Evolutionary conservation across 2,329 filamentous ascomycete species (phyloP).

Genomic region (Cladobotryum mycophilum): DNA sequence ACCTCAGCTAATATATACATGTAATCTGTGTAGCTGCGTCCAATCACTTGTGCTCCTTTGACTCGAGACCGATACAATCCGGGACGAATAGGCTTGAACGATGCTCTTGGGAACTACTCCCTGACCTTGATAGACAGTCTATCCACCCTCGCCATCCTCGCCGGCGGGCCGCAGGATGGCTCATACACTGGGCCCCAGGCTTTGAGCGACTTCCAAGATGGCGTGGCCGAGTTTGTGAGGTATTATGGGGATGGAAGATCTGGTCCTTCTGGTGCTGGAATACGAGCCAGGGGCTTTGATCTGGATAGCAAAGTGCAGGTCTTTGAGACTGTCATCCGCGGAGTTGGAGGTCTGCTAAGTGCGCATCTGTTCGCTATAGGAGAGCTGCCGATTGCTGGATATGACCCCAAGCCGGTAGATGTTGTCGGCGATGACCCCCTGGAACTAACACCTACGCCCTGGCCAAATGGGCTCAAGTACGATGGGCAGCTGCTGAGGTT

Average conservation of each 20-base stretch:
- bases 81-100: constrained; percentile 79
- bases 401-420: constrained; percentile 45
- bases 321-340: constrained; percentile 95
- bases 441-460: constrained; percentile 53
- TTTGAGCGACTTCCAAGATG: constrained; percentile 70
- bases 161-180: constrained; percentile 56
- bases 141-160: constrained; percentile 87
- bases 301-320: constrained; percentile 97
- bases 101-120: constrained; percentile 95
- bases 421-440: constrained; percentile 31
- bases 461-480: constrained; percentile 75
- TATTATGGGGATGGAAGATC: constrained; percentile 80
- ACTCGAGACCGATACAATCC: constrained; percentile 77
- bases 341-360: constrained; percentile 82
- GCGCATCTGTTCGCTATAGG: constrained; percentile 90
- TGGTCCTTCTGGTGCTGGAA: constrained; percentile 62
- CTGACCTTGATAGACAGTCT: constrained; percentile 92
- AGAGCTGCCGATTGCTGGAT: constrained; percentile 79
- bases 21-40: constrained; percentile 56
- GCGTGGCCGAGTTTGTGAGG: constrained; percentile 66
- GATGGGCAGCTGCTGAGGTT: constrained; percentile 87
- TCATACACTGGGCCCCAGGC: constrained; percentile 40
- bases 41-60: constrained; percentile 76
- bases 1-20: neutral
- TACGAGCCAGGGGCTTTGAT: constrained; percentile 76